Evolutionary conservation across 202 grass and related monocot genomes (phyloP), one percentile per base, ranked within the genome.

Genomic region (Setaria italica): DNA sequence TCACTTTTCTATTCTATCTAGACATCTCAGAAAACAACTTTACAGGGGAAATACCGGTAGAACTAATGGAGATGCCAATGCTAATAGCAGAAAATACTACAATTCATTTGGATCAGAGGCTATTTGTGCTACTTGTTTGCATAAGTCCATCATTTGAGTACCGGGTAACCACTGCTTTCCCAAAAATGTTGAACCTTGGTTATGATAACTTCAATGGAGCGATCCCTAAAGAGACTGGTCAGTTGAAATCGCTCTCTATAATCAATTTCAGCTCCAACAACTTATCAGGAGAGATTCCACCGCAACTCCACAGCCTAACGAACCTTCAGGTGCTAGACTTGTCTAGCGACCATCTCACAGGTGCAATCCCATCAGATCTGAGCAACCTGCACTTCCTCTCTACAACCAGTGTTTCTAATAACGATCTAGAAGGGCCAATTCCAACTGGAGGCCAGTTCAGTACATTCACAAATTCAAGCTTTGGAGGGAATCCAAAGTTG

Each of bases 11-110:
- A 92, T 93, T 93, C 85, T 75, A 92, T 84, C 2, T 97, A 2
- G 94, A 97, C 12, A 10, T 97, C 42, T 94, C 94, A 75, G 21
- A 82, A 7, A 97, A 97, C 68, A 62, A 10, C 20, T 79, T 97
- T 16, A 57, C 76, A 51, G 91, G 91, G 21, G 78, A 89, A 66
- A 89, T 97, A 25, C 91, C 94, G 16, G 2, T 1, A 2, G 9
- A 11, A 4, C 16, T 87, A 12, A 57, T 80, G 50, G 17, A 81
- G 16, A 70, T 87, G 79, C 72, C 72, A 53, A 82, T 91, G 83
- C 48, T 89, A 39, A 75, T 6, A 45, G n/a, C 89, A 67, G 25
- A 41, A 9, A 66, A 45, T 8, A 82, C 5, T 7, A 1, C 20
- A 16, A 4, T 1, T 4, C 3, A 70, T 42, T 47, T 82, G 43